Conservation (phyloP, 768 basidiomycete species). For the Boletus reticulatus region DNA sequence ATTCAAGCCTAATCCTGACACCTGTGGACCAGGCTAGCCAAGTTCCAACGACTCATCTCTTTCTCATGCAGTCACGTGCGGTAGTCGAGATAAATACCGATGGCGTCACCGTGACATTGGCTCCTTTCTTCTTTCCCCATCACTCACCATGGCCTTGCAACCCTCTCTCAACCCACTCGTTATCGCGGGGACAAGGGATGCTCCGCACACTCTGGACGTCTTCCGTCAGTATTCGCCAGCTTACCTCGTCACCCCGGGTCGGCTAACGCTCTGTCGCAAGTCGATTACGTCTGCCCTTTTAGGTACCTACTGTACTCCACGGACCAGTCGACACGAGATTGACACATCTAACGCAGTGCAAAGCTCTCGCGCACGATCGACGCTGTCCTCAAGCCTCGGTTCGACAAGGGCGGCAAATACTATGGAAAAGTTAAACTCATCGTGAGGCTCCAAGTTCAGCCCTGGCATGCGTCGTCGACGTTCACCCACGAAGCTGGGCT, state of each 20-base stretch:
- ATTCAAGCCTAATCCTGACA: too few species aligned
- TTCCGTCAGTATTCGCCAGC: conserved; percentile 50
- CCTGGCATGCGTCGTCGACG: conserved; percentile 78
- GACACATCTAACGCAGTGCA: conserved; percentile 38
- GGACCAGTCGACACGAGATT: neutral
- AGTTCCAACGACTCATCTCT: too few species aligned
- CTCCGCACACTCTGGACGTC: conserved; percentile 78
- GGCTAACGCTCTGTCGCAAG: conserved; percentile 33
- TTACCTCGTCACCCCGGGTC: neutral
- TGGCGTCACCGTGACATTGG: neutral
- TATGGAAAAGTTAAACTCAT: conserved; percentile 72
- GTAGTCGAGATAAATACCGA: neutral
- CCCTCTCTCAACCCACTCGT: conserved; percentile 66
- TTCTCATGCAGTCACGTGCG: conserved; percentile 1
- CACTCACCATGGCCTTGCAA: conserved; percentile 68
- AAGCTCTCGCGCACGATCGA: conserved; percentile 63
- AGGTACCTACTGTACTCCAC: conserved; percentile 40
- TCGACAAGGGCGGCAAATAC: conserved; percentile 60
- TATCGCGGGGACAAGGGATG: conserved; percentile 53
- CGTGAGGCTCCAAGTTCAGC: conserved; percentile 69
- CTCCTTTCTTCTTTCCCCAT: neutral
- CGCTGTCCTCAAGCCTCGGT: conserved; percentile 54
- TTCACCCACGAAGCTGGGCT: conserved; percentile 80
- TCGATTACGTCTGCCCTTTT: conserved; percentile 88
- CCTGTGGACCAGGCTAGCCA: too few species aligned